A percentile compares a stretch with the other conserved stretches of the same genome.
phyloP scores from a whole-genome alignment of 2,329 filamentous ascomycete genomes.

The Elsinoe arachidis region DNA sequence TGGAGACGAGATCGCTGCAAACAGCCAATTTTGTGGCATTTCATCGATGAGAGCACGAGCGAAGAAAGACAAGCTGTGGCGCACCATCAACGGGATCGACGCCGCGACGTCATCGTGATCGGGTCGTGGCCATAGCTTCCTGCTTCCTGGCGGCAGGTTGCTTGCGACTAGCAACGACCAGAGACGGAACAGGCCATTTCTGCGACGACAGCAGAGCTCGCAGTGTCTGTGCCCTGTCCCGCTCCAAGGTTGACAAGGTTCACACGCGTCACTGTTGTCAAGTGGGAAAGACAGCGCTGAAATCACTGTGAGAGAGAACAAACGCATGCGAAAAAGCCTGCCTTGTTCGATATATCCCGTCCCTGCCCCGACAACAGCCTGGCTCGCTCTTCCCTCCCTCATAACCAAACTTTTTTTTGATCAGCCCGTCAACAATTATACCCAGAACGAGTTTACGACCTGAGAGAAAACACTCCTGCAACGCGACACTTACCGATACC shows the following conservation, averaged over 20 bases:
- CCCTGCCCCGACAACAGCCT: not conserved
- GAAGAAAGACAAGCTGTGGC: not conserved
- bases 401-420: not conserved
- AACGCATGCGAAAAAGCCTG: not conserved
- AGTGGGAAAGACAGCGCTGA: not conserved
- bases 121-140: not conserved
- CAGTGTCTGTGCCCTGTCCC: not conserved
- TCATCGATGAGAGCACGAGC: not conserved
- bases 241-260: not conserved
- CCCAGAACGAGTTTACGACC: conserved; percentile 11
- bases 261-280: conserved; percentile 3
- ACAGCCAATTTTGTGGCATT: not conserved
- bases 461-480: not conserved
- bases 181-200: too few species aligned
- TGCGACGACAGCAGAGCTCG: too few species aligned
- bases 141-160: not conserved
- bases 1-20: conserved; percentile 3
- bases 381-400: conserved; percentile 1
- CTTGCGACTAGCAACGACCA: too few species aligned
- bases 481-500: conserved; percentile 8
- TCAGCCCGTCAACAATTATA: not conserved
- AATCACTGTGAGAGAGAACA: not conserved
- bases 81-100: not conserved
- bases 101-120: conserved; percentile 5
- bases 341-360: not conserved